Percentiles rank a stretch among this genome's conserved stretches.
Conservation (phyloP, 768 basidiomycete species). For the Kwoniella pini region DNA sequence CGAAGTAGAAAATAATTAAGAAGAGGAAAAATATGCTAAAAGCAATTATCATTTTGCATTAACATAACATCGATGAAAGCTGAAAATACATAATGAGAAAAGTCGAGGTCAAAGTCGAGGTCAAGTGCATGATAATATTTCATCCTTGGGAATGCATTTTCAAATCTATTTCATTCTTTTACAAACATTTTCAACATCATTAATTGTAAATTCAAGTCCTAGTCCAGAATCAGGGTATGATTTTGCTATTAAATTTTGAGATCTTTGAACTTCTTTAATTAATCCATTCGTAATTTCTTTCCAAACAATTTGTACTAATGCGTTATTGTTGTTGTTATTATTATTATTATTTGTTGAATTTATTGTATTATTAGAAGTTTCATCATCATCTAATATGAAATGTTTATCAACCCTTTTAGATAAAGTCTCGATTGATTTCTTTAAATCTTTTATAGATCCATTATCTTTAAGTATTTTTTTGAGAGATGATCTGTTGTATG, state of each 20-base stretch:
- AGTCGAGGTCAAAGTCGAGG: no score
- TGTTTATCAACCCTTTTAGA: constrained; percentile 95
- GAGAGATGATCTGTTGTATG: constrained; percentile 73
- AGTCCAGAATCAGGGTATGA: constrained; percentile 77
- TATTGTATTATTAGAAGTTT: constrained; percentile 34
- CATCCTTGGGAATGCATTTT: no score
- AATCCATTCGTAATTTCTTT: constrained; percentile 85
- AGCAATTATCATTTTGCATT: no score
- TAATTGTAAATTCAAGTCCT: constrained; percentile 69
- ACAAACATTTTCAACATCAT: constrained; percentile 78
- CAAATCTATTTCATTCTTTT: constrained; percentile 57
- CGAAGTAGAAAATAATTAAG: no score
- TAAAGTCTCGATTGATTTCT: constrained; percentile 80
- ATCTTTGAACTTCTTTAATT: constrained; percentile 69
- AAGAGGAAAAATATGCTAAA: no score
- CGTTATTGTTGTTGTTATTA: no score
- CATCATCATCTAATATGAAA: constrained; percentile 69
- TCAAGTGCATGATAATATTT: no score
- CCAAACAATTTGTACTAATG: constrained; percentile 75
- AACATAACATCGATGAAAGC: no score
- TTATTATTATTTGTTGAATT: no score
- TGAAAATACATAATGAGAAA: no score
- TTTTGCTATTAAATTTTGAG: constrained; percentile 67
- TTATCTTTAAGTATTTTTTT: constrained; percentile 84
- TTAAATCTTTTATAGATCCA: constrained; percentile 75